Conservation (phyloP, 352 stramenopile species). For the Pythium rhizo-oryzae region DNA sequence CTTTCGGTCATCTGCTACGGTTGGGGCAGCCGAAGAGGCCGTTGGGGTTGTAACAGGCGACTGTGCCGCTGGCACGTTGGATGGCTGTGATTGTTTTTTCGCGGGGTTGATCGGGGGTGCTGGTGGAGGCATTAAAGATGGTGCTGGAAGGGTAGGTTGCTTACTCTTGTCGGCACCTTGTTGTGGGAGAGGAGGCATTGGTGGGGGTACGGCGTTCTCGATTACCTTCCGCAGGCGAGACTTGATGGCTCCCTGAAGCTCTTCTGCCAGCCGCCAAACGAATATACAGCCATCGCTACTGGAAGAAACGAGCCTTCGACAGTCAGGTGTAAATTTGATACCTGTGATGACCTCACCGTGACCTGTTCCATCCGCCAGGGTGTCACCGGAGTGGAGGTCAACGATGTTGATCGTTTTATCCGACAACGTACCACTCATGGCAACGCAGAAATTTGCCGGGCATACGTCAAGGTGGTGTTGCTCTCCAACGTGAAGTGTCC, state of each 20-base stretch:
- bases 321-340: slow-evolving; percentile 87
- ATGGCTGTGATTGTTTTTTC: slow-evolving; percentile 5
- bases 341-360: slow-evolving; percentile 87
- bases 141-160: background rate
- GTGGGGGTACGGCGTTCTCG: slow-evolving; percentile 34
- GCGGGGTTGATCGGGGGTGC: slow-evolving; percentile 25
- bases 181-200: slow-evolving; percentile 25
- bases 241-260: slow-evolving; percentile 76
- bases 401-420: slow-evolving; percentile 90
- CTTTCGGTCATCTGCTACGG: background rate
- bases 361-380: slow-evolving; percentile 71
- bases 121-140: slow-evolving; percentile 31
- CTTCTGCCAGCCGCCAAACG: slow-evolving; percentile 83
- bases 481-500: slow-evolving; percentile 67
- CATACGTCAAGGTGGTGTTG: slow-evolving; percentile 74
- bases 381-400: slow-evolving; percentile 79
- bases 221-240: slow-evolving; percentile 42
- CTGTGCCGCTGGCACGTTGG: background rate
- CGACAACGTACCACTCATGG: slow-evolving; percentile 75
- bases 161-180: background rate
- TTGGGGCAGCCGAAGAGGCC: background rate
- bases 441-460: slow-evolving; percentile 69
- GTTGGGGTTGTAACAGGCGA: too few species aligned
- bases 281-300: slow-evolving; percentile 89
- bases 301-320: slow-evolving; percentile 76